Percentiles rank a stretch among this genome's conserved stretches.
These are phyloP conservation scores for Barnettozyma sp. DNA, from an alignment of 805 yeast species.

Conservation along the genomic window DNA sequence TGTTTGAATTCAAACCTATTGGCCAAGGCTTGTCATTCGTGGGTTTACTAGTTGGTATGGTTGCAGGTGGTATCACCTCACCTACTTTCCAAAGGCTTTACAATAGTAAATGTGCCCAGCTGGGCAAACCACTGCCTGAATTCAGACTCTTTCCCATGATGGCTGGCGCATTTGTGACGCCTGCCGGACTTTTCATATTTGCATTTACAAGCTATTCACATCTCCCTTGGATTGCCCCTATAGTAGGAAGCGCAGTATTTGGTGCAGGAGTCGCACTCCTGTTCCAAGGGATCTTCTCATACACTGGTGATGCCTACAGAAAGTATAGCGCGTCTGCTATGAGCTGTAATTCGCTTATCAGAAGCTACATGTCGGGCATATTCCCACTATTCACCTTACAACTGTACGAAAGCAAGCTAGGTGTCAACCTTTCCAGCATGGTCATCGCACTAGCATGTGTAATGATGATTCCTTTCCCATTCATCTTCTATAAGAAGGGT, in stretches of 20 bases:
- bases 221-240: conserved; percentile 69
- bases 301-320: conserved; percentile 58
- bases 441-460: conserved; percentile 44
- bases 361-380: conserved; percentile 48
- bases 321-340: conserved; percentile 45
- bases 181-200: conserved; percentile 64
- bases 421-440: conserved; percentile 53
- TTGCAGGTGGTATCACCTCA: conserved; percentile 39
- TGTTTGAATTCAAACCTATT: conserved; percentile 45
- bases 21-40: conserved; percentile 60
- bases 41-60: conserved; percentile 47
- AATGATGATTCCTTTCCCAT: conserved; percentile 48
- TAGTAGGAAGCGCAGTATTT: conserved; percentile 65
- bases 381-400: conserved; percentile 53
- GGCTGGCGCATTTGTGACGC: conserved; percentile 58
- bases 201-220: conserved; percentile 61
- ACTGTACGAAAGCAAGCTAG: conserved; percentile 44
- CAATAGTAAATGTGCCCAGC: conserved; percentile 36
- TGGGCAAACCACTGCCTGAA: conserved; percentile 52
- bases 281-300: conserved; percentile 60
- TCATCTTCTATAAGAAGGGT: conserved; percentile 44
- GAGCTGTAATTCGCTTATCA: conserved; percentile 45
- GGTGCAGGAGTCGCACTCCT: conserved; percentile 63
- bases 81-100: conserved; percentile 36
- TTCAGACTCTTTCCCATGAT: conserved; percentile 51